Evolutionary conservation across 345 rosid genomes (phyloP), one percentile per base, ranked within the genome.

Genomic region (Linum tenue): DNA sequence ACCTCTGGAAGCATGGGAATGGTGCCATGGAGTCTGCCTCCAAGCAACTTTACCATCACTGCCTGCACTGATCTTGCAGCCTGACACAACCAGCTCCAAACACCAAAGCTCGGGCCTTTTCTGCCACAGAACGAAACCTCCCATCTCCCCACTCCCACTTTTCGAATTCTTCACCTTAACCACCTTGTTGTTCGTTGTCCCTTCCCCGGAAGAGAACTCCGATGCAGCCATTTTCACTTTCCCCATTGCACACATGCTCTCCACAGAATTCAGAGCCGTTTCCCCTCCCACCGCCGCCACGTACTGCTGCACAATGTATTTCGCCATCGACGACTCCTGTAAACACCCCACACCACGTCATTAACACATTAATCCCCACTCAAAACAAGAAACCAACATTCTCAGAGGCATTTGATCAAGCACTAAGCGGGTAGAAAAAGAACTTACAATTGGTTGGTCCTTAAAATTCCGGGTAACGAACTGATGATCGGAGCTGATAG

Each of bases 21-120:
- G 92, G 68, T 88, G 97, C 95, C 95, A 90, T 9, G 97, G 97
- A 4, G 91, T 90, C 78, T 92, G 97, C 60, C 88, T 81, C 98
- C 98, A 90, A 31, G 94, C 89, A 36, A 90, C 81, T 70, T 82
- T 85, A 2, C 97, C 98, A 60, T 92, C 97, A 75, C 97, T 86
- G 7, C 97, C 98, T 0, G 97, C 97, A 69, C 96, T 90, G 35
- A 92, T 83, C 76, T 92, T 92, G 76, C 84, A 85, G 0, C 98
- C 96, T 0, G 97, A 84, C 40, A 85, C 96, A 55, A 92, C 89
- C 61, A 90, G 74, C 79, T 92, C 98, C 74, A 92, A 73, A 79
- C 94, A 84, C 98, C 98, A 92, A 35, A 87, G 81, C 22, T 83
- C 92, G 5, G 86, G 82, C 74, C 86, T 79, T 76, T 92, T 92